A percentile compares a stretch with the other conserved stretches of the same genome.
Evolutionary conservation across 2,329 filamentous ascomycete genomes (phyloP).

Genomic region (Aspergillus sp.): DNA sequence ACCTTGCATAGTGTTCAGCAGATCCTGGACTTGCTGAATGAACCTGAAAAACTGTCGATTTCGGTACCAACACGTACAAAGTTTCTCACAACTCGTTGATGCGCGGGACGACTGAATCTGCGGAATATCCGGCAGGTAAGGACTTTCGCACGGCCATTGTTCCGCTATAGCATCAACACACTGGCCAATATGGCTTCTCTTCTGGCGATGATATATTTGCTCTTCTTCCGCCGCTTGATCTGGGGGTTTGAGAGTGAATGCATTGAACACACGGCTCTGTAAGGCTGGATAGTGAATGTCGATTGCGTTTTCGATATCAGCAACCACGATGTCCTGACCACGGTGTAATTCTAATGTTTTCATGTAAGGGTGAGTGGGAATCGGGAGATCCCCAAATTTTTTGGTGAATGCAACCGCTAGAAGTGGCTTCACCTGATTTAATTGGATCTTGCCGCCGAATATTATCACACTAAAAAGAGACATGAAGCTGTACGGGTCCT

Average conservation of each 20-base stretch:
- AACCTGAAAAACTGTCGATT: constrained; percentile 10
- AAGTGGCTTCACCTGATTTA: constrained; percentile 6
- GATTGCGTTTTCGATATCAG: neutral
- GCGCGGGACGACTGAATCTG: neutral
- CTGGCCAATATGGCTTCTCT: neutral
- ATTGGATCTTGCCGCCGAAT: constrained; percentile 8
- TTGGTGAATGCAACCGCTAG: constrained; percentile 7
- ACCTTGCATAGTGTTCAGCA: neutral
- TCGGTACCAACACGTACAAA: constrained; percentile 5
- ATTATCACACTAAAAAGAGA: constrained; percentile 19
- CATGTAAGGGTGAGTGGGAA: neutral
- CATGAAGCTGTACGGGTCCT: constrained; percentile 17
- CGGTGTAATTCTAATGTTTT: neutral
- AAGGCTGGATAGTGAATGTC: constrained; percentile 5
- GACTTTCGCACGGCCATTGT: constrained; percentile 9
- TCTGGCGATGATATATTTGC: neutral
- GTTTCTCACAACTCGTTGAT: constrained; percentile 1
- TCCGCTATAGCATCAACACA: neutral
- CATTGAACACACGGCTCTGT: too few relatives aligned
- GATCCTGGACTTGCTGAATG: constrained; percentile 4
- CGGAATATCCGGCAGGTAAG: neutral
- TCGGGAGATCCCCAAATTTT: constrained; percentile 5
- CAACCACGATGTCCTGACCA: neutral
- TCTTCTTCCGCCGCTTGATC: neutral
- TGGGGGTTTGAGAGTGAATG: neutral